phyloP scores from a whole-genome alignment of 2,329 filamentous ascomycete species.

The Colletotrichum musae region DNA sequence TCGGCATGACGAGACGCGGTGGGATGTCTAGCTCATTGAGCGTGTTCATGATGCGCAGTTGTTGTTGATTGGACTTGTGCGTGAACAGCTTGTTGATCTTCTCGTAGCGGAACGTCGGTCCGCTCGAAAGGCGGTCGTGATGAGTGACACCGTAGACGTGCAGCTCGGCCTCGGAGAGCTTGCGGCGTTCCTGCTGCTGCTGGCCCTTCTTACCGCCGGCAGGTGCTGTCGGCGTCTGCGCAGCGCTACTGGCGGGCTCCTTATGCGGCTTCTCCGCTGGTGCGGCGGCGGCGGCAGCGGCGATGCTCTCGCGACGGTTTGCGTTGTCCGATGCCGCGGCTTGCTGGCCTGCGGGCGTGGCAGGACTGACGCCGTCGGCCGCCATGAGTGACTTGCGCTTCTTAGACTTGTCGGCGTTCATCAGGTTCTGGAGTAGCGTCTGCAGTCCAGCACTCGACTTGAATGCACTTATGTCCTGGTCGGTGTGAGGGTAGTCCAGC shows the following conservation, averaged over 20 bases:
- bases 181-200: slow-evolving; percentile 70
- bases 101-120: slow-evolving; percentile 91
- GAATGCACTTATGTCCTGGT: slow-evolving; percentile 82
- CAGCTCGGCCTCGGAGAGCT: slow-evolving; percentile 83
- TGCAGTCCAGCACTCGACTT: slow-evolving; percentile 86
- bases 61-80: slow-evolving; percentile 83
- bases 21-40: slow-evolving; percentile 81
- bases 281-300: slow-evolving; percentile 54
- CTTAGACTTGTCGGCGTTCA: slow-evolving; percentile 88
- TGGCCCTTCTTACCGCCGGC: slow-evolving; percentile 67
- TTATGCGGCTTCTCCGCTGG: slow-evolving; percentile 49
- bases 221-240: slow-evolving; percentile 54
- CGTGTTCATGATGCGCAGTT: slow-evolving; percentile 80
- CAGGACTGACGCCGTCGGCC: slow-evolving; percentile 67
- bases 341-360: slow-evolving; percentile 50
- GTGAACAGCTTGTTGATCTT: slow-evolving; percentile 84
- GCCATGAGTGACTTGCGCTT: slow-evolving; percentile 83
- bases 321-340: slow-evolving; percentile 50
- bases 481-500: slow-evolving; percentile 82
- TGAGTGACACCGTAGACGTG: slow-evolving; percentile 86
- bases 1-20: slow-evolving; percentile 80
- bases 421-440: slow-evolving; percentile 84
- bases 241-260: slow-evolving; percentile 61
- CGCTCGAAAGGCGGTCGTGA: slow-evolving; percentile 87
- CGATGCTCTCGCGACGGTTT: slow-evolving; percentile 68